Evolutionary conservation across 2,329 filamentous ascomycete species (phyloP), one percentile per base, ranked within the genome.

Genomic region (Aspergillus ruber): DNA sequence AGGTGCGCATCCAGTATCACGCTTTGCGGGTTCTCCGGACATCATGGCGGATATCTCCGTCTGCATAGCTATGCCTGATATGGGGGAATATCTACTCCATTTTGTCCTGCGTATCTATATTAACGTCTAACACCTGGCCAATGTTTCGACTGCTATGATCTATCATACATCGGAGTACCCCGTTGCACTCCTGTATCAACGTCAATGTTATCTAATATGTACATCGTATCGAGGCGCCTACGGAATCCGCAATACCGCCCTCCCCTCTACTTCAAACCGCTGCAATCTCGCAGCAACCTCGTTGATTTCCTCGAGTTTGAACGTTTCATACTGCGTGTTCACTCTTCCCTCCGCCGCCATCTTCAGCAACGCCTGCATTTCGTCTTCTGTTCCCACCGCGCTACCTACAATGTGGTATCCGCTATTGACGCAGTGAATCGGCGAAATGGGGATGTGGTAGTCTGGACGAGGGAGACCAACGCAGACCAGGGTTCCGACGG

Each of bases 381-480:
- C 67, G 36, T 56, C 59, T 7, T 57, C 57, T 1, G 60, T 71
- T 2, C 68, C 68, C 1, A 67, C 68, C 3, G 64, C 69, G 1
- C 64, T 67, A 4, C 69, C 69, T 41, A 65, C 62, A 13, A 71
- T 33, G 3, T 44, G 33, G 17, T 48, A 35, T 7, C 66, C 66
- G 47, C 60, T 56, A 43, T 70, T 68, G 2, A 66, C 63, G 46
- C 70, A 70, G 13, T 66, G 56, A 6, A 71, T 64, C 0, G 69
- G 68, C 17, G 61, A 62, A 56, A 71, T 66, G n/a, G 67, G 68
- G 10, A 72, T 66, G 60, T 68, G 65, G 50, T 63, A 70, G 12
- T 56, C 60, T 13, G 59, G 59, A 3, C 62, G 63, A 13, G 68
- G 68, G 21, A 72, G 50, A 0, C 69, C 69, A 8, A 72, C 67